Percentiles rank a stretch among this genome's conserved stretches.
phyloP scores from a whole-genome alignment of 768 basidiomycete species.

The Saitozyma podzolica region DNA sequence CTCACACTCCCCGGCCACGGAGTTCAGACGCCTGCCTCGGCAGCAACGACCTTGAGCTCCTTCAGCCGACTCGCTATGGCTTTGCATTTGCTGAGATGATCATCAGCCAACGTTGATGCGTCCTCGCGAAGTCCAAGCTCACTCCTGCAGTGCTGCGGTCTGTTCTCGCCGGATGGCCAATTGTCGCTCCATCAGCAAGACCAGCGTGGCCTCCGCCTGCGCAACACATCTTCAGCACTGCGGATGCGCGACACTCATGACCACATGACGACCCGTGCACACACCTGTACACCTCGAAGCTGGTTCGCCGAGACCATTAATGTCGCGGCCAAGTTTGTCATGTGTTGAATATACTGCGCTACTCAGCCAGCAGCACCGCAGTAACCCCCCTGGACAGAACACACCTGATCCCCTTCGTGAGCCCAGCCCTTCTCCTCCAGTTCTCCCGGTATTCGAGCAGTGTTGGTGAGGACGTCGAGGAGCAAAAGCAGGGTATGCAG shows the following conservation, averaged over 20 bases:
- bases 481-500: constrained; percentile 38
- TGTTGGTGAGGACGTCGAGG: constrained; percentile 33
- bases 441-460: constrained; percentile 40
- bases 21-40: too few relatives aligned
- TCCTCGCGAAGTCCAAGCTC: not conserved
- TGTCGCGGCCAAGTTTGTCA: constrained; percentile 39
- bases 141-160: constrained; percentile 13
- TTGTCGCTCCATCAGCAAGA: constrained; percentile 42
- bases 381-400: not conserved
- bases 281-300: constrained; percentile 31
- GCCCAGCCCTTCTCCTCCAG: constrained; percentile 35
- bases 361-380: not conserved
- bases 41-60: not conserved
- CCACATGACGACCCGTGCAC: not conserved
- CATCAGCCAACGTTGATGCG: constrained; percentile 1
- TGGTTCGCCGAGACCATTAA: constrained; percentile 45
- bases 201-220: constrained; percentile 38
- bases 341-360: constrained; percentile 42
- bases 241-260: not conserved
- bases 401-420: constrained; percentile 46
- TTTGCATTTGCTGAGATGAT: constrained; percentile 6
- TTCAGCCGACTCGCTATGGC: constrained; percentile 8
- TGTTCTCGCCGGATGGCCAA: constrained; percentile 25
- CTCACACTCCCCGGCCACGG: too few relatives aligned
- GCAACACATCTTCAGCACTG: too few relatives aligned